Evolutionary conservation across 192 early-diverging fungal species (phyloP).

Genomic region (Linderina pennispora): DNA sequence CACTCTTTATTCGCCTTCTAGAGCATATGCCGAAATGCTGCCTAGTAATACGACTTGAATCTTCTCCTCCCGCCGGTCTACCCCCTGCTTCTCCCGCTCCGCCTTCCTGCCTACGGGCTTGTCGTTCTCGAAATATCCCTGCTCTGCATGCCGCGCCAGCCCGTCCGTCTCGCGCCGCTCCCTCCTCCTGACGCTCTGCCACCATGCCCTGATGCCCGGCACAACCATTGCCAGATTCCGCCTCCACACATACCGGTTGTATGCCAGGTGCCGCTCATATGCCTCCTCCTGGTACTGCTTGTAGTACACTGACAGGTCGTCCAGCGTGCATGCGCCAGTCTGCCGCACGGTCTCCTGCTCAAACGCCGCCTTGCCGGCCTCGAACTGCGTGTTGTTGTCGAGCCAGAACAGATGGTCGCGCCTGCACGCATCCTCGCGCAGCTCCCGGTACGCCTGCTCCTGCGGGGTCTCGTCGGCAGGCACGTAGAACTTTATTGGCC

Average conservation of each 20-base stretch:
- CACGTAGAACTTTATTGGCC: conserved; percentile 23
- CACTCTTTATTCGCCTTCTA: too few relatives aligned
- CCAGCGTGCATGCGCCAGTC: conserved; percentile 22
- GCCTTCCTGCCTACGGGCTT: background rate
- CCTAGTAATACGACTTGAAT: conserved; percentile 41
- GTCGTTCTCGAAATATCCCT: conserved; percentile 15
- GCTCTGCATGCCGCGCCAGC: conserved; percentile 18
- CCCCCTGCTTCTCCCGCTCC: background rate
- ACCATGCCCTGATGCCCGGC: conserved; percentile 34
- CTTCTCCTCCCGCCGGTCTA: conserved; percentile 37
- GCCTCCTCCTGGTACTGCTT: conserved; percentile 39
- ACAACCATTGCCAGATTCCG: conserved; percentile 29
- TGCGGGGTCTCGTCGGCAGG: conserved; percentile 21
- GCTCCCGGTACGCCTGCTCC: conserved; percentile 21
- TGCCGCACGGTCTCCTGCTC: conserved; percentile 9
- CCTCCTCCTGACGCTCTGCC: conserved; percentile 10
- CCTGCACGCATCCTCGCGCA: conserved; percentile 21
- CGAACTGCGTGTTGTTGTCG: conserved; percentile 39
- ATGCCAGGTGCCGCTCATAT: conserved; percentile 25
- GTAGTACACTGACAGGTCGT: conserved; percentile 36
- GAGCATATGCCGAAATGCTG: background rate
- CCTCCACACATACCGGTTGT: conserved; percentile 37
- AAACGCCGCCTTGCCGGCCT: conserved; percentile 27
- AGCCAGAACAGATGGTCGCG: conserved; percentile 39
- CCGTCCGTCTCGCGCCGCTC: conserved; percentile 3